These are phyloP conservation scores for Pseudogymnoascus sp. DNA, from an alignment of 2,329 filamentous ascomycete species.

Conservation along the genomic window DNA sequence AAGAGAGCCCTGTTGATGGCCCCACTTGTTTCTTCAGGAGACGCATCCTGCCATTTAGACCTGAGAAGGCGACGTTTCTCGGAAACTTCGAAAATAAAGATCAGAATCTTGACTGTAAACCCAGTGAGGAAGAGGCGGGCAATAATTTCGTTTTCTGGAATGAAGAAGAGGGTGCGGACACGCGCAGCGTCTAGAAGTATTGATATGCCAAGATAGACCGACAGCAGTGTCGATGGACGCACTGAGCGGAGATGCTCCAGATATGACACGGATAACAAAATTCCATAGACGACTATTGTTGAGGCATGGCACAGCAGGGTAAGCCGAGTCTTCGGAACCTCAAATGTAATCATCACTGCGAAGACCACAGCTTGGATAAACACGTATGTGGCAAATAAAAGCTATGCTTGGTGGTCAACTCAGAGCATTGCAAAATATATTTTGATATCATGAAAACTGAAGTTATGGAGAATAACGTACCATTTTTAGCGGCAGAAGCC, in stretches of 20 bases:
- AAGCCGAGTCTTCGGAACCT: not conserved
- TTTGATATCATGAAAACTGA: not conserved
- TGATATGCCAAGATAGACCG: constrained; percentile 35
- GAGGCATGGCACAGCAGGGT: not conserved
- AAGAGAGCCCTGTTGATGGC: constrained; percentile 31
- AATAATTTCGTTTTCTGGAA: constrained; percentile 21
- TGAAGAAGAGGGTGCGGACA: constrained; percentile 38
- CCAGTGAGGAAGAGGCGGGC: constrained; percentile 25
- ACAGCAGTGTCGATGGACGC: constrained; percentile 38
- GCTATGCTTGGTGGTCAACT: not conserved
- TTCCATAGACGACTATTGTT: not conserved
- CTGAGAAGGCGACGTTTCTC: constrained; percentile 27
- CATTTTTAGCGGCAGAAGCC: not conserved
- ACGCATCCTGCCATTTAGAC: constrained; percentile 11
- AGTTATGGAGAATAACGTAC: not conserved
- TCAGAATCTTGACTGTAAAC: constrained; percentile 23
- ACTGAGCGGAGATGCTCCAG: constrained; percentile 30
- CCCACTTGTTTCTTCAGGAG: constrained; percentile 29
- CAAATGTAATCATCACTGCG: not conserved
- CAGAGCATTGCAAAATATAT: not conserved
- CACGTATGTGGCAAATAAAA: not conserved
- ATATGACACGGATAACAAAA: constrained; percentile 26
- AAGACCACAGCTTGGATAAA: not conserved
- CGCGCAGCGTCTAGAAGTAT: constrained; percentile 38
- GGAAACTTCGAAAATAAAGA: constrained; percentile 35